Percentiles rank a stretch among this genome's conserved stretches.
phyloP scores from a whole-genome alignment of 2,329 filamentous ascomycete species.

The Chaetomiaceae sp. region DNA sequence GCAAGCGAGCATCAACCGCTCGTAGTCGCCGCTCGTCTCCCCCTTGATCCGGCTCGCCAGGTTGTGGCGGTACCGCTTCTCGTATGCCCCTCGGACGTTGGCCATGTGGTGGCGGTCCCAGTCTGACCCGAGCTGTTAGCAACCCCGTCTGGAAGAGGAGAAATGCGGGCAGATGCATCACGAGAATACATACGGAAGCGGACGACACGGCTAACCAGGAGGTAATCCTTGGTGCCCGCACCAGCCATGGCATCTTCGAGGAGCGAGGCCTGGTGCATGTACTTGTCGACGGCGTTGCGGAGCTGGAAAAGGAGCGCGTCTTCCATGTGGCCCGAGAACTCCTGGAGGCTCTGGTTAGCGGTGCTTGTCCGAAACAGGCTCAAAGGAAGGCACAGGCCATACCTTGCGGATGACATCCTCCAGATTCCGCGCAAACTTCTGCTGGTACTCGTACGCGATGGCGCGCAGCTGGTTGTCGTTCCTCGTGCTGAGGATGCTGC shows the following conservation, averaged over 20 bases:
- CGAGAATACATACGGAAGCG: constrained; percentile 43
- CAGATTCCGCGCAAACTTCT: constrained; percentile 63
- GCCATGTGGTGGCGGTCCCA: constrained; percentile 73
- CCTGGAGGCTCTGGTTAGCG: constrained; percentile 33
- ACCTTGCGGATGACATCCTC: constrained; percentile 68
- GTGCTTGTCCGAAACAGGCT: no score
- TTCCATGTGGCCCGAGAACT: constrained; percentile 91
- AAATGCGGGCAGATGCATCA: not conserved
- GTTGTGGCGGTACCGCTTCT: constrained; percentile 61
- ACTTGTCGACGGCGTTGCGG: constrained; percentile 69
- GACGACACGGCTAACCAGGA: constrained; percentile 72
- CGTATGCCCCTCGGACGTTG: constrained; percentile 73
- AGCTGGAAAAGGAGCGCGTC: constrained; percentile 75
- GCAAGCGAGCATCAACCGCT: constrained; percentile 67
- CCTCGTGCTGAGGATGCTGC: constrained; percentile 66
- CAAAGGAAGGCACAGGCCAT: no score
- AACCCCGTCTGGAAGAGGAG: not conserved
- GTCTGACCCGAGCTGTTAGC: constrained; percentile 33
- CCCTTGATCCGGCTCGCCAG: constrained; percentile 65
- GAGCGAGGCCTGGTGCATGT: constrained; percentile 72
- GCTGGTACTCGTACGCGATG: constrained; percentile 67
- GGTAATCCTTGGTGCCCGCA: constrained; percentile 75
- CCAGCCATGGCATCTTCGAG: constrained; percentile 88
- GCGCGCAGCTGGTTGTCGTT: constrained; percentile 81
- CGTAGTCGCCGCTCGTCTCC: constrained; percentile 82